A percentile compares a stretch with the other conserved stretches of the same genome.
Conservation (phyloP, 1,139 yeast species). For the Pichia sp. region DNA sequence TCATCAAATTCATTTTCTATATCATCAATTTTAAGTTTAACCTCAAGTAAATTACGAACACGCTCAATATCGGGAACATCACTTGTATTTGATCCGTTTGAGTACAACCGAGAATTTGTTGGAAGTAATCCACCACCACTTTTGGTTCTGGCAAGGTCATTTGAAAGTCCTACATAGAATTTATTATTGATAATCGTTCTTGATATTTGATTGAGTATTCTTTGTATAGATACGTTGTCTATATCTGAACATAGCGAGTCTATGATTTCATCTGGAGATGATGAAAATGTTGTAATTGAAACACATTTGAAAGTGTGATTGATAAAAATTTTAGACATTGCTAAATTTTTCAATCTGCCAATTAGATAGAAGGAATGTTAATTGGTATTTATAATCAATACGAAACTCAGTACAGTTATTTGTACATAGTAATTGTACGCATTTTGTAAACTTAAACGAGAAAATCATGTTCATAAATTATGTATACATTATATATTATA, state of each 20-base stretch:
- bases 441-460: no score
- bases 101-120: constrained; percentile 18
- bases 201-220: constrained; percentile 10
- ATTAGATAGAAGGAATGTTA: no score
- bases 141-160: not conserved
- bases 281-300: constrained; percentile 10
- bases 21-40: constrained; percentile 22
- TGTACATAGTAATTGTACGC: no score
- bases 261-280: constrained; percentile 12
- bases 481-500: no score
- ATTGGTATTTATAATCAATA: no score
- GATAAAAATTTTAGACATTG: constrained; percentile 27
- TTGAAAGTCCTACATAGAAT: constrained; percentile 12
- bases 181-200: constrained; percentile 17
- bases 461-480: no score
- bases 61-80: constrained; percentile 22
- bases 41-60: constrained; percentile 18
- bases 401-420: no score
- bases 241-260: constrained; percentile 22
- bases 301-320: constrained; percentile 21
- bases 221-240: constrained; percentile 3
- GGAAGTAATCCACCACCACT: constrained; percentile 17
- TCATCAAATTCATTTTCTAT: constrained; percentile 4
- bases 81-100: constrained; percentile 17
- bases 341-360: not conserved